Base-by-base conservation (phyloP, 2,329 filamentous ascomycete genomes). In the Aspergillus sp. region DNA sequence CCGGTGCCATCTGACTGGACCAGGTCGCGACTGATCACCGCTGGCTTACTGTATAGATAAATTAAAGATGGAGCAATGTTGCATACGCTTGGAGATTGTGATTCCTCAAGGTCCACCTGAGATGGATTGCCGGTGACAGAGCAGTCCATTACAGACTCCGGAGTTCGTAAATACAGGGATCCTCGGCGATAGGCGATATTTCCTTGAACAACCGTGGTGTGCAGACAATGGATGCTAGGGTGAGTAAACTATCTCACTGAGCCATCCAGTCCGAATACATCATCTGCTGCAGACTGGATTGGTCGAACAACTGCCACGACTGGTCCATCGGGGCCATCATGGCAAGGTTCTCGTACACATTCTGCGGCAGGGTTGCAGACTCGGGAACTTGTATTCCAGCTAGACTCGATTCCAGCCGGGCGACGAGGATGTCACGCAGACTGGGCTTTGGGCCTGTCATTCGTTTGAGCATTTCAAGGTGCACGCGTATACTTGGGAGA, bases 261-360 rank as follows among this genome's bases (percentile, higher is more conserved):
- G 12, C 44, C 22, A 22, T 55, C 52, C 52, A 55, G 22, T 48
- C 38, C n/a, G 52, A 43, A 9, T 55, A 48, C 34, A 55, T 48
- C 52, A 54, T 55, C 18, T 47, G 45, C n/a, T 55, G 43, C 22
- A 55, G 34, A 22, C 52, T 55, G n/a, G 52, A 24, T 15, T 55
- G 32, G 44, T 55, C 52, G 13, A 55, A 55, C 2, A 55, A 32
- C 11, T 45, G 50, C 52, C 52, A 55, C 5, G 52, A 48, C 22
- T 41, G 52, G 17, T 55, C 52, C n/a, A 39, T 4, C 2, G 32
- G 30, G 3, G 30, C n/a, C 18, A 48, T 48, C 13, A 48, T 17
- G 0, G 17, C 17, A 9, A 39, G 18, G 5, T 48, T 18, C 20
- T 17, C 52, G 9, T 30, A 38, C 1, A 12, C 18, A 26, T 53